A percentile compares a stretch with the other conserved stretches of the same genome.
Conservation (phyloP, 208 protist genomes). For the Entamoeba dispar region DNA sequence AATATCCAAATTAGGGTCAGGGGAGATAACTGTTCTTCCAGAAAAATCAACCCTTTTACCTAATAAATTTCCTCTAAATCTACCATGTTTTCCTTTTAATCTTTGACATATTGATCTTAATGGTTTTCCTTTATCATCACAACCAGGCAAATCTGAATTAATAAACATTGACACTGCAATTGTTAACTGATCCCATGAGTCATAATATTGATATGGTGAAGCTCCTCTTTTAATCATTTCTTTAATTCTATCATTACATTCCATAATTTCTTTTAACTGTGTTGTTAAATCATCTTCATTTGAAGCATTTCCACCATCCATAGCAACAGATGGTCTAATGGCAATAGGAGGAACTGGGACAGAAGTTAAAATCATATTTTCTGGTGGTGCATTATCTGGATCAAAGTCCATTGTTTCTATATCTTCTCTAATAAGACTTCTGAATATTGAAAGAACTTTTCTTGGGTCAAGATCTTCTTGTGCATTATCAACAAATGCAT, state of each 20-base stretch:
- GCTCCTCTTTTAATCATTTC: conserved; percentile 34
- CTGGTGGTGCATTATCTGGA: conserved; percentile 44
- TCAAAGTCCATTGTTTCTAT: conserved; percentile 67
- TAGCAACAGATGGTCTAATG: conserved; percentile 73
- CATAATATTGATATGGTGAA: conserved; percentile 43
- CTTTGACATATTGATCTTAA: conserved; percentile 65
- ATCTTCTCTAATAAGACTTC: conserved; percentile 61
- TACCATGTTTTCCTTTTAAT: conserved; percentile 92
- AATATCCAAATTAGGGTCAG: conserved; percentile 89
- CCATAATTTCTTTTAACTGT: conserved; percentile 65
- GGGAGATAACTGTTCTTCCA: conserved; percentile 93
- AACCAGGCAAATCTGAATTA: conserved; percentile 40
- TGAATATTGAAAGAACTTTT: conserved; percentile 60
- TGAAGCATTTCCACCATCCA: conserved; percentile 24
- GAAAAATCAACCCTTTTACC: conserved; percentile 98
- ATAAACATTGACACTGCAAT: conserved; percentile 51
- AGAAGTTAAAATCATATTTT: conserved; percentile 64
- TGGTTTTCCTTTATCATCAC: conserved; percentile 41
- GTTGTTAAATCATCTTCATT: conserved; percentile 96
- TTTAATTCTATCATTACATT: conserved; percentile 38
- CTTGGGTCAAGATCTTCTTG: conserved; percentile 73
- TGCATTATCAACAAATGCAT: conserved; percentile 37
- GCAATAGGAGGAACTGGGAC: conserved; percentile 78
- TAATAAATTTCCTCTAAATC: conserved; percentile 90
- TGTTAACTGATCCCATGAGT: conserved; percentile 86